Conservation (phyloP, 257 asterid species). For the Petrea volubilis region DNA sequence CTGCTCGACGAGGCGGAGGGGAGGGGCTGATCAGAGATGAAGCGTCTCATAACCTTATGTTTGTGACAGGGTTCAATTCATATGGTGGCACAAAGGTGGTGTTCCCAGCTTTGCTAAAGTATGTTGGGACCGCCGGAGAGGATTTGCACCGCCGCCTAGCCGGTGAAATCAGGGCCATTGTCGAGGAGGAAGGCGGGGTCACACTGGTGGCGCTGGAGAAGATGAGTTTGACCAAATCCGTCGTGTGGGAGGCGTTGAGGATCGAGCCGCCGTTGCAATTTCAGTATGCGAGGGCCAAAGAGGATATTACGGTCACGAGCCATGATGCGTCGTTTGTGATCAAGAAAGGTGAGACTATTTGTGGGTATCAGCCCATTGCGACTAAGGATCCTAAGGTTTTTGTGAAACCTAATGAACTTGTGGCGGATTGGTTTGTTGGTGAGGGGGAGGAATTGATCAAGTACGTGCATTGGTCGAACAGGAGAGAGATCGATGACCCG, state of each 20-base stretch:
- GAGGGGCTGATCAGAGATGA: slow-evolving; percentile 25
- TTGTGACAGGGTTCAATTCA: slow-evolving; percentile 32
- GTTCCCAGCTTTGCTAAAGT: slow-evolving; percentile 31
- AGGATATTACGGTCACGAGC: slow-evolving; percentile 37
- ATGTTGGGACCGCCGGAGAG: slow-evolving; percentile 25
- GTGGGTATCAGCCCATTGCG: slow-evolving; percentile 58
- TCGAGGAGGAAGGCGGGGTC: slow-evolving; percentile 23
- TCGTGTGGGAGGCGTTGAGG: slow-evolving; percentile 52
- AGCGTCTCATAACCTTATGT: slow-evolving; percentile 33
- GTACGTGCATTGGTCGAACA: slow-evolving; percentile 64
- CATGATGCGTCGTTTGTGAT: slow-evolving; percentile 48
- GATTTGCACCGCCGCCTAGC: slow-evolving; percentile 26
- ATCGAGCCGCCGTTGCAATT: slow-evolving; percentile 59
- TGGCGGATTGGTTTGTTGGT: slow-evolving; percentile 47
- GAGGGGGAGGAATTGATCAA: slow-evolving; percentile 43
- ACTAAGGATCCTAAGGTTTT: slow-evolving; percentile 51
- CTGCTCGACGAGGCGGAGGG: slow-evolving; percentile 36
- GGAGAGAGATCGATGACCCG: slow-evolving; percentile 46
- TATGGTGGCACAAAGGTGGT: slow-evolving; percentile 35
- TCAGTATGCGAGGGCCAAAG: slow-evolving; percentile 52
- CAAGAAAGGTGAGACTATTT: slow-evolving; percentile 58
- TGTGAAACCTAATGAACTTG: slow-evolving; percentile 38
- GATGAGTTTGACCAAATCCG: slow-evolving; percentile 48
- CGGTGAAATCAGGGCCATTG: slow-evolving; percentile 14
- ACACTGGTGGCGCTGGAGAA: slow-evolving; percentile 31